These are phyloP conservation scores for Fraxinus velutina DNA, from an alignment of 305 asterid genomes.

Conservation along the genomic window DNA sequence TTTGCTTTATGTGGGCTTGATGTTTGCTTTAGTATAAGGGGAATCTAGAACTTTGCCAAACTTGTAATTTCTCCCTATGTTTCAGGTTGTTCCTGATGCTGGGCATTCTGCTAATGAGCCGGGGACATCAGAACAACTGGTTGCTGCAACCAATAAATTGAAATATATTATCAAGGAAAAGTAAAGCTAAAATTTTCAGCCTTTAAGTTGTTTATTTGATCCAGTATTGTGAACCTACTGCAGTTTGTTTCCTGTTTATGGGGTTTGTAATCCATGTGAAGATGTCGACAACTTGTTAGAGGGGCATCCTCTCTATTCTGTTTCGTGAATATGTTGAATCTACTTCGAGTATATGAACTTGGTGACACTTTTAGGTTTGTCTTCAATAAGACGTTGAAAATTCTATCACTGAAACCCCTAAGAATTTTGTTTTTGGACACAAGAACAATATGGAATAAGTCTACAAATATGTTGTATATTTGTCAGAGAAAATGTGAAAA, in stretches of 20 bases:
- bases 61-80: neutral
- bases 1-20: neutral
- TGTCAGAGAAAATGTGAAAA: neutral
- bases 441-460: neutral
- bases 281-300: conserved; percentile 6
- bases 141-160: conserved; percentile 77
- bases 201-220: neutral
- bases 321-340: neutral
- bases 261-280: neutral
- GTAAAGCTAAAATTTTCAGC: conserved; percentile 9
- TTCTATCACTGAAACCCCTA: neutral
- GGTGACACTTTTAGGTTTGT: neutral
- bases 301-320: neutral
- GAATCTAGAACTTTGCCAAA: neutral
- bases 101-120: conserved; percentile 94
- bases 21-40: neutral
- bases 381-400: neutral
- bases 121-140: conserved; percentile 74
- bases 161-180: conserved; percentile 38
- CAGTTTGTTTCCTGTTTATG: neutral
- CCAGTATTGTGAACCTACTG: neutral
- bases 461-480: neutral
- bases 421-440: neutral
- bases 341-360: neutral
- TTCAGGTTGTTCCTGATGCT: conserved; percentile 72